Conservation (phyloP, 2,329 filamentous ascomycete species). For the Alternaria burnsii region DNA sequence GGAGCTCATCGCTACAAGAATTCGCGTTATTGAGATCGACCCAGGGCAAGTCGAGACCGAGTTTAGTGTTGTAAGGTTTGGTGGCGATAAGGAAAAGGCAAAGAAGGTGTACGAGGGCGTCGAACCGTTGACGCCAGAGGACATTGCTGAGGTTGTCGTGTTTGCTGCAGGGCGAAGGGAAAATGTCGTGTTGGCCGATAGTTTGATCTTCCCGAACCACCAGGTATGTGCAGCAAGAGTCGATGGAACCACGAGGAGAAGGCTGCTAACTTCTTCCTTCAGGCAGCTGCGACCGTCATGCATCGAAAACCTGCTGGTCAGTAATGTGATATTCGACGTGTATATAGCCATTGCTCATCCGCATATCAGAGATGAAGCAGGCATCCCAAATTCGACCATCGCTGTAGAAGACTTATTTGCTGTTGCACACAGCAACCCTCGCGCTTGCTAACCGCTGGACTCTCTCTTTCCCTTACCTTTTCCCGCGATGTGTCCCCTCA, state of each 20-base stretch:
- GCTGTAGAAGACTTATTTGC: background rate
- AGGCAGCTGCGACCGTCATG: constrained; percentile 51
- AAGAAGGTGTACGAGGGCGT: constrained; percentile 81
- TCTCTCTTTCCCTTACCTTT: background rate
- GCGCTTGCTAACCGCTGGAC: background rate
- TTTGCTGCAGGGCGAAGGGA: constrained; percentile 84
- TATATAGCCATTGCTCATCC: constrained; percentile 9
- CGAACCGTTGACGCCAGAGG: constrained; percentile 83
- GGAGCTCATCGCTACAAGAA: constrained; percentile 81
- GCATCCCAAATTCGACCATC: background rate
- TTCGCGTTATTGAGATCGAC: constrained; percentile 87
- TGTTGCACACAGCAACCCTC: background rate
- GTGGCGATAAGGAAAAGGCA: constrained; percentile 87
- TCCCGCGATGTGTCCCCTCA: background rate
- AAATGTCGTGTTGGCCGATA: constrained; percentile 91
- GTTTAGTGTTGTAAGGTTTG: constrained; percentile 87
- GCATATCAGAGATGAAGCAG: background rate
- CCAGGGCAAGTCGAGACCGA: constrained; percentile 95
- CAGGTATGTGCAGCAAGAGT: constrained; percentile 67
- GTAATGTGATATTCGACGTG: constrained; percentile 12
- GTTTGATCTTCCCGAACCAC: constrained; percentile 86
- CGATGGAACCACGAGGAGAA: background rate
- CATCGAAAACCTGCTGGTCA: constrained; percentile 40
- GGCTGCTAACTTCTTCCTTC: constrained; percentile 20
- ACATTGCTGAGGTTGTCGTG: constrained; percentile 90